These are phyloP conservation scores for Alternaria panax DNA, from an alignment of 2,329 filamentous ascomycete species.

Conservation along the genomic window DNA sequence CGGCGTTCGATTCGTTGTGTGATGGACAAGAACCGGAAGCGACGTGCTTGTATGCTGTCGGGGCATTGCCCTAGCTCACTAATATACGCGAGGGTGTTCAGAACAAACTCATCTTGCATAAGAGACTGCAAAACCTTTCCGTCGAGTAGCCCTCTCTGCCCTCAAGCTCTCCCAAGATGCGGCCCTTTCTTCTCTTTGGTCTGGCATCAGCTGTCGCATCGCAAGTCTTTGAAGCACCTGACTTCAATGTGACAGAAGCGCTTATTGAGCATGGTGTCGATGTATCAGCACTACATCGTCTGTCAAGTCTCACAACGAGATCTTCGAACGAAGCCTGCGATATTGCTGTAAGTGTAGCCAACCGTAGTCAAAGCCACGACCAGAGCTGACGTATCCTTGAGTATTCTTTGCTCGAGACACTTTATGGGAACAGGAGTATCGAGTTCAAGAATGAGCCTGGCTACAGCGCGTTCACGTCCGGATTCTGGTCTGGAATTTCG, in stretches of 20 bases:
- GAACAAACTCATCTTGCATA: too few relatives aligned
- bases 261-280: slow-evolving; percentile 21
- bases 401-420: slow-evolving; percentile 25
- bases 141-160: too few relatives aligned
- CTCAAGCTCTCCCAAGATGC: neutral
- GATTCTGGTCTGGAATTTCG: slow-evolving; percentile 35
- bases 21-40: too few relatives aligned
- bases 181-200: neutral
- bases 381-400: neutral
- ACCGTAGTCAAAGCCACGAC: neutral
- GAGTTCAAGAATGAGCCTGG: slow-evolving; percentile 3
- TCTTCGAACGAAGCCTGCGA: slow-evolving; percentile 11
- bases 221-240: slow-evolving; percentile 5
- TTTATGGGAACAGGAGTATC: slow-evolving; percentile 26
- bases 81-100: too few relatives aligned
- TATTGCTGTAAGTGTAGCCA: slow-evolving; percentile 18
- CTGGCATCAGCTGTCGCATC: neutral
- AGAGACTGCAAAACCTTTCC: too few relatives aligned
- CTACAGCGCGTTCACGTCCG: slow-evolving; percentile 20
- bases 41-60: too few relatives aligned
- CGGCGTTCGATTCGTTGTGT: too few relatives aligned
- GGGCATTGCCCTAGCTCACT: too few relatives aligned
- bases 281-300: slow-evolving; percentile 14
- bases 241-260: slow-evolving; percentile 24
- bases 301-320: slow-evolving; percentile 1